Evolutionary conservation across 768 basidiomycete species (phyloP).

Genomic region (Pisolithus microcarpus): DNA sequence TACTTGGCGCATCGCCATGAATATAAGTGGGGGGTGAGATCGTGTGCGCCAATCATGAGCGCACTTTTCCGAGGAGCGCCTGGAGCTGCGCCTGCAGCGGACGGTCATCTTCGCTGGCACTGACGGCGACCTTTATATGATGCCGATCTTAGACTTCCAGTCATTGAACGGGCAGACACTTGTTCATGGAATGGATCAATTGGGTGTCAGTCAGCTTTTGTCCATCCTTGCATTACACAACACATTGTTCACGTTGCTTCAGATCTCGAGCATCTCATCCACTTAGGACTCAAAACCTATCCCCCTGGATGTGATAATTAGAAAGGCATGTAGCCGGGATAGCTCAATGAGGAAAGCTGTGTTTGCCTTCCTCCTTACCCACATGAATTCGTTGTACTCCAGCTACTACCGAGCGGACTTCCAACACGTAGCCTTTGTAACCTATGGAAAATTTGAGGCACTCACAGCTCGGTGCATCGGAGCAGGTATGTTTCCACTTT

Average conservation of each 20-base stretch:
- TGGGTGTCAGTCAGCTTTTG: not conserved
- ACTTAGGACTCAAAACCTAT: conserved; percentile 52
- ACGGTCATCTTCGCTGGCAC: conserved; percentile 4
- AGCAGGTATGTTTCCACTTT: conserved; percentile 40
- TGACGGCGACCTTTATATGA: conserved; percentile 25
- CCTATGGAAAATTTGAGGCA: conserved; percentile 48
- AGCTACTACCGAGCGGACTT: conserved; percentile 47
- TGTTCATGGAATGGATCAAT: not conserved
- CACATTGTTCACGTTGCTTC: not conserved
- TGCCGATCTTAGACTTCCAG: conserved; percentile 64
- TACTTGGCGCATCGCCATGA: too few species aligned
- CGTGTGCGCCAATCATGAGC: too few species aligned
- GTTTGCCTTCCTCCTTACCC: conserved; percentile 70
- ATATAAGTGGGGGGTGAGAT: too few species aligned
- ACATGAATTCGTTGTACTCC: conserved; percentile 49
- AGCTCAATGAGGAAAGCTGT: conserved; percentile 45
- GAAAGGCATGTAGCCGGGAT: conserved; percentile 42
- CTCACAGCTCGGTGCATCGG: conserved; percentile 49
- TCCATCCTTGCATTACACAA: not conserved
- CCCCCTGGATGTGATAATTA: conserved; percentile 61
- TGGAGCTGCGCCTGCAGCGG: conserved; percentile 1
- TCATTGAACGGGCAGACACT: conserved; percentile 60
- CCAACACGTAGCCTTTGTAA: conserved; percentile 62
- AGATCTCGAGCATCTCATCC: conserved; percentile 51
- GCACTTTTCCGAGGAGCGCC: not conserved